Base-by-base conservation (phyloP, 2,329 filamentous ascomycete species). In the Ophioceras dolichostomum region DNA sequence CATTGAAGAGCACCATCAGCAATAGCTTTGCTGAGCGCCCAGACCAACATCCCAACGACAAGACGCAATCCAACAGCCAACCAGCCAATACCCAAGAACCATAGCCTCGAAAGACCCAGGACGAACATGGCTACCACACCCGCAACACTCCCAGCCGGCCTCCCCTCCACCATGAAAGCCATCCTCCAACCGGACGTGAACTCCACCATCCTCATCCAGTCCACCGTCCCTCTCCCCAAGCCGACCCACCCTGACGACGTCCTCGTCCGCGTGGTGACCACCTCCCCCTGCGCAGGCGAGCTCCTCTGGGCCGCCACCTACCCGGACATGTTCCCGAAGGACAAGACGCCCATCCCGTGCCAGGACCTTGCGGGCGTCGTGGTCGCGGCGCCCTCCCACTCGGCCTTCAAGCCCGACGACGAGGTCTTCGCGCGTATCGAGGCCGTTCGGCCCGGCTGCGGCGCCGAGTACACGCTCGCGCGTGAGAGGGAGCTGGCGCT, bases 361-460 rank as follows among this genome's bases (percentile, higher is more conserved):
- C 55, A 58, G 28, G 61, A 64, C 38, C 46, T 62, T 16, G 49
- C 58, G 0, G 61, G 60, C 8, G 52, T 49, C 3, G 59, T 65
- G 10, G 47, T 58, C 10, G 38, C 42, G 2, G 46, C 54, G 1
- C 49, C 56, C 0, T 32, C 41, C 0, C 30, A 32, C 27, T 52
- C 49, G 14, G 40, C 38, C 7, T 64, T 64, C 43, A 46, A 48
- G 10, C 36, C 47, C 1, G 61, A 58, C 4, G 50, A 54, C 38
- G 42, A 52, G 20, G 49, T 57, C 28, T 57, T 49, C 46, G 53
- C 50, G 36, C 52, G 52, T 32, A 50, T 54, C 10, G 28, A 40
- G 12, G 50, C 52, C 17, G 29, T 19, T 5, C 45, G 49, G 8
- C 41, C 50, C 13, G 54, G 54, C 3, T 45, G 49, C 13, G 53